phyloP scores from a whole-genome alignment of 208 protist species.

The Wallacemonas sp. region DNA sequence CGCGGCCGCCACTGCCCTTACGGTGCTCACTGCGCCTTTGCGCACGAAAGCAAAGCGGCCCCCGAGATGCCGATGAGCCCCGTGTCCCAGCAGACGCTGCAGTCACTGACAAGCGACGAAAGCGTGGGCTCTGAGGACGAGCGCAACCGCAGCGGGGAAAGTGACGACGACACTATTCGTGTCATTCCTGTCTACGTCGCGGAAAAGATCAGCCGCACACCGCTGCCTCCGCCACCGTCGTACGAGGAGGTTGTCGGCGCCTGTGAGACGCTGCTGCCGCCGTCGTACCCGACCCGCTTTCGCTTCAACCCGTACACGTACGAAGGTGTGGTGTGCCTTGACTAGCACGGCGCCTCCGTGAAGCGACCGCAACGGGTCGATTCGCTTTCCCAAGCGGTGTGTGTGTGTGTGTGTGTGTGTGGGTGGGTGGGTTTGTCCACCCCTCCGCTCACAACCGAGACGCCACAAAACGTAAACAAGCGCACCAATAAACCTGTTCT shows the following conservation, averaged over 20 bases:
- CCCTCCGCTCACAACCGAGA: too few species aligned
- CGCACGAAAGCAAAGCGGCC: slow-evolving; percentile 18
- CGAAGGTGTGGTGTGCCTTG: slow-evolving; percentile 23
- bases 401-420: too few species aligned
- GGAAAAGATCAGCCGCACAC: not conserved
- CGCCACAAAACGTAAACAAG: too few species aligned
- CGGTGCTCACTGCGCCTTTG: slow-evolving; percentile 46
- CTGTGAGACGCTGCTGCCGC: not conserved
- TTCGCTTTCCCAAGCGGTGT: too few species aligned
- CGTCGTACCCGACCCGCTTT: slow-evolving; percentile 33
- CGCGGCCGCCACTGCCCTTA: slow-evolving; percentile 36
- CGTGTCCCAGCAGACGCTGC: not conserved
- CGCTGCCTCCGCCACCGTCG: slow-evolving; percentile 10
- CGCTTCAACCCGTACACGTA: slow-evolving; percentile 51
- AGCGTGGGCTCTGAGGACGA: slow-evolving; percentile 1
- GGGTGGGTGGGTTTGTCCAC: too few species aligned
- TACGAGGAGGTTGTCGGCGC: slow-evolving; percentile 4
- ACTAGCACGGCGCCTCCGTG: too few species aligned
- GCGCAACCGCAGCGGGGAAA: not conserved
- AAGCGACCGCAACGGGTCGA: too few species aligned
- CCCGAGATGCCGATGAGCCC: slow-evolving; percentile 7
- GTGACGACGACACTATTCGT: not conserved
- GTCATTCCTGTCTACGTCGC: not conserved
- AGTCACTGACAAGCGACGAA: slow-evolving; percentile 3
- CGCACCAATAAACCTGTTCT: too few species aligned